Evolutionary conservation across 345 rosid genomes (phyloP), one percentile per base, ranked within the genome.

Genomic region (Citrus reticulata): DNA sequence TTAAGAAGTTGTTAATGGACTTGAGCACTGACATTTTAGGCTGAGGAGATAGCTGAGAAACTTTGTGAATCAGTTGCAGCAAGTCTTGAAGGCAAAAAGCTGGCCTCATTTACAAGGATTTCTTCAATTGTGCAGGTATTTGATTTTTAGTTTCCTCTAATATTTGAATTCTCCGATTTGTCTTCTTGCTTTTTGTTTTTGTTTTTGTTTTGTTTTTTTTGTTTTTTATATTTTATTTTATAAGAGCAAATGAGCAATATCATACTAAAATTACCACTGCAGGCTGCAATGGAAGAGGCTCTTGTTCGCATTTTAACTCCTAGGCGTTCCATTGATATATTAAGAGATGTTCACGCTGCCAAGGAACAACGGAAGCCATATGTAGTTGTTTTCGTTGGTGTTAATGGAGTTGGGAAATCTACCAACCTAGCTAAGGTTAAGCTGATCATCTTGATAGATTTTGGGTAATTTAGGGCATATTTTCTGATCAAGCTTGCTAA

Each of bases 231-330:
- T 25, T 25, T 25, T 25, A 25, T 25, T 32, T 32, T 32, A 9
- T 13, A n/a, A 71, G 35, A 37, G 60, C 40, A 49, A 64, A n/a
- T 67, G 35, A 37, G 60, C 40, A 49, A 64, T 22, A 17, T 72
- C 34, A 9, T 27, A 40, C 14, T 1, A 19, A 55, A 16, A 30
- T 71, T 82, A 55, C 81, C 73, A 63, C 27, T 84, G 64, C 89
- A 95, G 98, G 89, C 91, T 71, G 98, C 98, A 63, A 97, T 94
- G 98, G 98, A 94, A 87, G 95, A 93, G 79, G 98, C 99, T 69
- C 90, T 97, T 86, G 87, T 91, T 81, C 98, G 98, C 64, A 97
- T 97, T 83, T 79, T 97, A 85, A 97, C 99, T 86, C 99, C 99
- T 3, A 93, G 91, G 84, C 95, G 98, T 73, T 94, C 99, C 42